These are phyloP conservation scores for Suaeda aralocaspica DNA, from an alignment of 148 eudicot genomes.

Conservation along the genomic window DNA sequence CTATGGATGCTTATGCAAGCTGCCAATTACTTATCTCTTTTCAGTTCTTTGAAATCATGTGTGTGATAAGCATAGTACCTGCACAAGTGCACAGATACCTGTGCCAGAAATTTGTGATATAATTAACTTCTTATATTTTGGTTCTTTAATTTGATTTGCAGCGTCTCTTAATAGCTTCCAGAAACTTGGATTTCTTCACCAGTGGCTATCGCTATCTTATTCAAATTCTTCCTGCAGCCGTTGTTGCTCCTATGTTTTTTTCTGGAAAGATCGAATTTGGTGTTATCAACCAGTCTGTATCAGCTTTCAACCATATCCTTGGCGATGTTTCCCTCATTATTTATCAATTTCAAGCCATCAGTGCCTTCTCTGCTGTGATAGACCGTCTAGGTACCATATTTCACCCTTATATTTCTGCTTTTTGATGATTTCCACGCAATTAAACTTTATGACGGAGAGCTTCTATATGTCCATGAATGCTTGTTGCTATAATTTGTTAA, in stretches of 20 bases:
- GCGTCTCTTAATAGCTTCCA: constrained; percentile 81
- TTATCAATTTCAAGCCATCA: constrained; percentile 94
- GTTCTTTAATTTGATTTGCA: constrained; percentile 36
- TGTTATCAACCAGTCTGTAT: constrained; percentile 91
- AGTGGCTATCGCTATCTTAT: constrained; percentile 92
- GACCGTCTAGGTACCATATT: constrained; percentile 73
- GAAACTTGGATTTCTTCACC: constrained; percentile 99
- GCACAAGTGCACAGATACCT: not conserved
- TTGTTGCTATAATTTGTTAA: not conserved
- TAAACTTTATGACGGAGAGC: not conserved
- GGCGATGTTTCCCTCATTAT: constrained; percentile 95
- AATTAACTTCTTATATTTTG: not conserved
- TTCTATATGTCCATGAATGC: not conserved
- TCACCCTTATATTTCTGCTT: not conserved
- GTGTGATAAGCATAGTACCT: not conserved
- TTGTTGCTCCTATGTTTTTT: constrained; percentile 96
- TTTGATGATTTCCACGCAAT: not conserved
- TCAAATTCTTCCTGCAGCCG: constrained; percentile 98
- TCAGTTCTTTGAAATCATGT: not conserved
- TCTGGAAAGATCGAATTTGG: constrained; percentile 99
- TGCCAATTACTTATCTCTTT: not conserved
- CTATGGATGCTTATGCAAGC: not conserved
- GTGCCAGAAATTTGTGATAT: not conserved
- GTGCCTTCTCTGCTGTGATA: constrained; percentile 96
- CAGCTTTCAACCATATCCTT: constrained; percentile 96